A percentile compares a stretch with the other conserved stretches of the same genome.
phyloP scores from a whole-genome alignment of 306 rosid species.

The Cucurbita argyrosperma region DNA sequence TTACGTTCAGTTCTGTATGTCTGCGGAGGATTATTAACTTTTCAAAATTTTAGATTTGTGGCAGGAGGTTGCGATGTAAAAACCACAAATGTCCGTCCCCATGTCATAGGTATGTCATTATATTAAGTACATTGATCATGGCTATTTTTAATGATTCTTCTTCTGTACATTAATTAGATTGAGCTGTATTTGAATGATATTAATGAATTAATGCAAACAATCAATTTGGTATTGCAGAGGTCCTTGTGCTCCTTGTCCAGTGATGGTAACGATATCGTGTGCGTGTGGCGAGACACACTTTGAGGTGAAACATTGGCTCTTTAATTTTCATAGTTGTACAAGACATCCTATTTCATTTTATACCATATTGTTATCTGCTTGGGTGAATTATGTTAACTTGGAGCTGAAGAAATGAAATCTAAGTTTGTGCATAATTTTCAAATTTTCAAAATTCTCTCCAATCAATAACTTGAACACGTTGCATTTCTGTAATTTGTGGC shows the following conservation, averaged over 20 bases:
- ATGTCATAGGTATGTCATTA: conserved; percentile 62
- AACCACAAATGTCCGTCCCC: conserved; percentile 95
- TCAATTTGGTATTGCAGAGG: conserved; percentile 57
- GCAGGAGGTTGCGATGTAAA: conserved; percentile 77
- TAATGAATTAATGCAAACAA: background rate
- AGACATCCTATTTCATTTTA: background rate
- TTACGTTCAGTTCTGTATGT: conserved; percentile 9
- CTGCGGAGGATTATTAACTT: conserved; percentile 8
- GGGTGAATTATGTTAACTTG: background rate
- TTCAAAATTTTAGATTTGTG: conserved; percentile 50
- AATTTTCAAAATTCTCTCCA: background rate
- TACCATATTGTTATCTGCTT: background rate
- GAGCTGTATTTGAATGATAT: background rate
- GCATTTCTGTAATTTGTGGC: background rate
- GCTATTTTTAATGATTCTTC: background rate
- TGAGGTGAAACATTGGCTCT: conserved; percentile 49
- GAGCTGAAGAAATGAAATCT: background rate
- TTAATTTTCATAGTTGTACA: background rate
- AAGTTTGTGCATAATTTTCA: background rate
- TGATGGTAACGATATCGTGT: conserved; percentile 86
- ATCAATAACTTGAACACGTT: background rate
- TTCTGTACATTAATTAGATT: background rate
- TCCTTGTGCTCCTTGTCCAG: conserved; percentile 94
- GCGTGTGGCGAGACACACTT: conserved; percentile 81
- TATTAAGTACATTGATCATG: background rate